These are phyloP conservation scores for Eucalyptus cloeziana DNA, from an alignment of 345 rosid genomes.

Conservation along the genomic window DNA sequence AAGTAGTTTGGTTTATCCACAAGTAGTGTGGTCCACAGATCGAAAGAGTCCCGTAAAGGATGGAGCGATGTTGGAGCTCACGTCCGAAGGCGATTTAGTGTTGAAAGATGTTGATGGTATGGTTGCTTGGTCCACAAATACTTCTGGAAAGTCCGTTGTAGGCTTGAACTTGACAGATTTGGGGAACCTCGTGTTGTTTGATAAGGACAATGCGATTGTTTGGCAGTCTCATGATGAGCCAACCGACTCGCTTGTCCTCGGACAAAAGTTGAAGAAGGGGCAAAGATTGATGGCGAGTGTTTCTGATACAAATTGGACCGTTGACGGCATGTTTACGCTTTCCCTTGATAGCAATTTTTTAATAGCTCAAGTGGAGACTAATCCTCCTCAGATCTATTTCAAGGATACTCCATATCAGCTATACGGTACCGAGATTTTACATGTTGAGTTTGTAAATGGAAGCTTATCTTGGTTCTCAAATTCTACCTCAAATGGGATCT, in stretches of 20 bases:
- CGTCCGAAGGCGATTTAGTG: not conserved
- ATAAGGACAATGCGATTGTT: not conserved
- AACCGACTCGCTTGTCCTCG: not conserved
- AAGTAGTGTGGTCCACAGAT: conserved; percentile 10
- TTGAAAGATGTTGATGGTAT: not conserved
- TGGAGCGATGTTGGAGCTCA: not conserved
- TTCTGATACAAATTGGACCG: not conserved
- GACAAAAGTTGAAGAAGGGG: not conserved
- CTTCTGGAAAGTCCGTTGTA: not conserved
- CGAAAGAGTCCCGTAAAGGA: not conserved
- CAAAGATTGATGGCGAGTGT: not conserved
- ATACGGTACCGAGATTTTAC: too few species aligned
- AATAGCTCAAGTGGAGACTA: not conserved
- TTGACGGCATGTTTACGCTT: not conserved
- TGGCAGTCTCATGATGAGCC: not conserved
- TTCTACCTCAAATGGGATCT: rapidly evolving
- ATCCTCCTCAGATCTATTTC: not conserved
- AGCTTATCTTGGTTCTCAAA: not conserved
- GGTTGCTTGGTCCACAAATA: not conserved
- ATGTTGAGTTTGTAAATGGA: not conserved
- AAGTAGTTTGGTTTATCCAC: not conserved
- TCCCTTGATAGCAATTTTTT: not conserved
- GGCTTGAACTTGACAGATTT: not conserved
- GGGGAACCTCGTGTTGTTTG: not conserved
- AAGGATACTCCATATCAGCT: too few species aligned